Evolutionary conservation across 129 eudicot species (phyloP).

Genomic region (Silybum marianum): DNA sequence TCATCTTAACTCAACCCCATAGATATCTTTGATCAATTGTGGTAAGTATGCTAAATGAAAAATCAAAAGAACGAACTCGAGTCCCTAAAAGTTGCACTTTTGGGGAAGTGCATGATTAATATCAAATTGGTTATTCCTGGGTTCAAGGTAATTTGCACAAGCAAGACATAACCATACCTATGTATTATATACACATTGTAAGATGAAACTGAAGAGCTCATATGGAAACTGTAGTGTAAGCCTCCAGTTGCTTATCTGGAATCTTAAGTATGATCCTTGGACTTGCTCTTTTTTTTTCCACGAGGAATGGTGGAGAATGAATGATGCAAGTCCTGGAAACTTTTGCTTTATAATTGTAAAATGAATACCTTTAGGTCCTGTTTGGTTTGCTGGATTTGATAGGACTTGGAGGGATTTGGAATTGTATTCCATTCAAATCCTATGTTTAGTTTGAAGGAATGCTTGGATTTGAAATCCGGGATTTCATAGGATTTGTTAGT

Average conservation of each 20-base stretch:
- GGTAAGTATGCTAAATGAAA: neutral
- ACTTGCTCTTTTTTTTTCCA: neutral
- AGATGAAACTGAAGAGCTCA: neutral
- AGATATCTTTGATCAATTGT: neutral
- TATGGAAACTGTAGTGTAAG: neutral
- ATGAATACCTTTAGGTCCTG: neutral
- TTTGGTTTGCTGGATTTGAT: neutral
- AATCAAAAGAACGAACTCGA: neutral
- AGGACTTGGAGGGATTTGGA: neutral
- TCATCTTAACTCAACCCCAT: neutral
- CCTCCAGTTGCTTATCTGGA: neutral
- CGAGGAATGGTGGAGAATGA: neutral
- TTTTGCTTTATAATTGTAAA: neutral
- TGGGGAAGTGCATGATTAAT: neutral
- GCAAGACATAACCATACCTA: neutral
- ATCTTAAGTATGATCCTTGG: neutral
- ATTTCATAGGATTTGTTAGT: neutral
- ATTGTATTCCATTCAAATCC: too few relatives aligned
- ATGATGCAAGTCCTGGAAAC: neutral
- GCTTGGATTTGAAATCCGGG: neutral
- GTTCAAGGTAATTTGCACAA: neutral
- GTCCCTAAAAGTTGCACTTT: neutral
- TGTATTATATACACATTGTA: neutral
- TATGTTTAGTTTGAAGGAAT: too few relatives aligned
- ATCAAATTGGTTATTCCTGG: neutral